Evolutionary conservation across 306 rosid species (phyloP).

Genomic region (Vicia villosa): DNA sequence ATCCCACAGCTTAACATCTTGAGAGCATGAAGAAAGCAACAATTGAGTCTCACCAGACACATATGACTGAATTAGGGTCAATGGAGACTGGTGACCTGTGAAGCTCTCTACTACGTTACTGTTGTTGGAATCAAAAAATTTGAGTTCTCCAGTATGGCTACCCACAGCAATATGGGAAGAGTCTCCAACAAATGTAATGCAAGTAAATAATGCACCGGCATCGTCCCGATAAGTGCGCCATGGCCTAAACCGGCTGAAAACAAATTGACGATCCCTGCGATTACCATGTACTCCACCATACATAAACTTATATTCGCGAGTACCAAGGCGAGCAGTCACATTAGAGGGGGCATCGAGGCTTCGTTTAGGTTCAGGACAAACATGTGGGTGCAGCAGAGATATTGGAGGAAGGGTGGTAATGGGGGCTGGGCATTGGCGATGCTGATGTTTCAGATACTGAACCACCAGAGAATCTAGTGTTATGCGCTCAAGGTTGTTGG

Average conservation of each 20-base stretch:
- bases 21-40: slow-evolving; percentile 88
- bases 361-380: slow-evolving; percentile 96
- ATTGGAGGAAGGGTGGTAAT: slow-evolving; percentile 98
- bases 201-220: slow-evolving; percentile 76
- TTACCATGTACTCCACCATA: slow-evolving; percentile 95
- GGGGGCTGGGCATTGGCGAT: slow-evolving; percentile 98
- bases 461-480: slow-evolving; percentile 85
- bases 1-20: slow-evolving; percentile 88
- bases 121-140: slow-evolving; percentile 75
- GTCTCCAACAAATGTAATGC: slow-evolving; percentile 83
- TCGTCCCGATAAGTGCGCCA: slow-evolving; percentile 97
- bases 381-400: slow-evolving; percentile 87
- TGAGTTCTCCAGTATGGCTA: slow-evolving; percentile 88
- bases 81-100: slow-evolving; percentile 81
- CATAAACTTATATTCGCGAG: slow-evolving; percentile 75
- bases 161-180: slow-evolving; percentile 90
- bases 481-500: slow-evolving; percentile 73
- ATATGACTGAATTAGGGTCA: slow-evolving; percentile 78
- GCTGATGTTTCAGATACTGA: slow-evolving; percentile 98
- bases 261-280: slow-evolving; percentile 94
- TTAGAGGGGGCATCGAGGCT: slow-evolving; percentile 93
- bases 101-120: slow-evolving; percentile 77
- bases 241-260: slow-evolving; percentile 93
- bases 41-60: slow-evolving; percentile 73
- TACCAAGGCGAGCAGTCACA: slow-evolving; percentile 87